Conservation (phyloP, 495 filamentous ascomycete genomes). For the Choiromyces venosus region DNA sequence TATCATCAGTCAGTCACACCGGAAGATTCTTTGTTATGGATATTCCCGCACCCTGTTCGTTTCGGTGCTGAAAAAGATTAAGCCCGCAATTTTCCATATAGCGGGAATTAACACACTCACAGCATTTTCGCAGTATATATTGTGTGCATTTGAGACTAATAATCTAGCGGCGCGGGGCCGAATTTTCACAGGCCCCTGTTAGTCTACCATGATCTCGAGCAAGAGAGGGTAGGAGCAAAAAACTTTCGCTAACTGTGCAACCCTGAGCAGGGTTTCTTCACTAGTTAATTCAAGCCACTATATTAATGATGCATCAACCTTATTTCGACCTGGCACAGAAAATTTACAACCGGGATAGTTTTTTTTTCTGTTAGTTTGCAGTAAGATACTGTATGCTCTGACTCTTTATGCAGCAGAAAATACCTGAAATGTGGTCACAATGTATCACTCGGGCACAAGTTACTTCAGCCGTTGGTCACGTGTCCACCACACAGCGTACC, state of each 20-base stretch:
- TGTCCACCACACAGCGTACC: not conserved
- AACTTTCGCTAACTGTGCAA: not conserved
- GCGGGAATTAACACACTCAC: not conserved
- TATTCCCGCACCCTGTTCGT: not conserved
- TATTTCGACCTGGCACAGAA: not conserved
- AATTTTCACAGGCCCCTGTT: not conserved
- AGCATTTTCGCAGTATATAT: not conserved
- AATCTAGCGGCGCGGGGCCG: not conserved
- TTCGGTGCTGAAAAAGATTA: not conserved
- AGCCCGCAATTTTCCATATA: not conserved
- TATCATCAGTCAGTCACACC: not conserved
- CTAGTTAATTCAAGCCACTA: not conserved
- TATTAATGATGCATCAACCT: not conserved
- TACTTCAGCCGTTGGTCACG: not conserved
- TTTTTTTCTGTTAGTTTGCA: not conserved
- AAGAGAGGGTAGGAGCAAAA: not conserved
- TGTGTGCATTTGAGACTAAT: not conserved
- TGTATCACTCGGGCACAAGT: not conserved
- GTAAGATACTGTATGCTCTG: not conserved
- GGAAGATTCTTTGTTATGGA: not conserved
- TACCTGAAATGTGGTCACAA: not conserved
- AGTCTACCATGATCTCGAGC: not conserved
- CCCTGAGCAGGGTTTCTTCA: not conserved
- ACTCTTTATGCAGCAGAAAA: not conserved
- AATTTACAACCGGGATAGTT: not conserved